A percentile compares a stretch with the other conserved stretches of the same genome.
Conservation (phyloP, 2,329 filamentous ascomycete genomes). For the Anthostomella pinea region DNA sequence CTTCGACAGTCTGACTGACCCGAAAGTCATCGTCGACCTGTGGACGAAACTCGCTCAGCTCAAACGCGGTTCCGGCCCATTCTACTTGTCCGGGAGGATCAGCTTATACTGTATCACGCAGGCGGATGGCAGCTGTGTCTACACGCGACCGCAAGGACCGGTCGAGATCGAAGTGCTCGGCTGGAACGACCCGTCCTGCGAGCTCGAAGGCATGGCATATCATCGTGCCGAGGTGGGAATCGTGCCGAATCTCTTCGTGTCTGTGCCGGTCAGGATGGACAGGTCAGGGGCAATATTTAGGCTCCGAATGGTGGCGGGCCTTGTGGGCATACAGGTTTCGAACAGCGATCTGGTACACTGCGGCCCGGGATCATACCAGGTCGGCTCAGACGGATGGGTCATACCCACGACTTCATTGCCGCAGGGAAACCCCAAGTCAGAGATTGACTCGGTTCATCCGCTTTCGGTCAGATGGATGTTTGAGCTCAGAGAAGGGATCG, state of each 20-base stretch:
- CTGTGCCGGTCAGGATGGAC: neutral
- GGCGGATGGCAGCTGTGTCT: neutral
- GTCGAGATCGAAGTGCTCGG: neutral
- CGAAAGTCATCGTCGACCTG: neutral
- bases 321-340: neutral
- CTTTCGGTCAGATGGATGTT: neutral
- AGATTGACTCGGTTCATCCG: neutral
- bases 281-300: neutral
- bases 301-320: neutral
- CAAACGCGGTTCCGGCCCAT: neutral
- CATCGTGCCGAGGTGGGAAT: neutral
- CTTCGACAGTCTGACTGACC: neutral
- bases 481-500: neutral
- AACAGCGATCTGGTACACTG: neutral
- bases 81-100: neutral
- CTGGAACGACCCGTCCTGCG: neutral
- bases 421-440: neutral
- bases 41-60: neutral
- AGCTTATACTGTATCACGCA: neutral
- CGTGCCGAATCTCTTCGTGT: constrained; percentile 1
- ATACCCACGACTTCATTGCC: too few relatives aligned
- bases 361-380: neutral
- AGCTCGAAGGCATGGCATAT: neutral
- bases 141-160: neutral
- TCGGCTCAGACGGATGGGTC: too few relatives aligned